Percentiles rank a stretch among this genome's conserved stretches.
These are phyloP conservation scores for Mycena venus DNA, from an alignment of 768 basidiomycete genomes.

Conservation along the genomic window DNA sequence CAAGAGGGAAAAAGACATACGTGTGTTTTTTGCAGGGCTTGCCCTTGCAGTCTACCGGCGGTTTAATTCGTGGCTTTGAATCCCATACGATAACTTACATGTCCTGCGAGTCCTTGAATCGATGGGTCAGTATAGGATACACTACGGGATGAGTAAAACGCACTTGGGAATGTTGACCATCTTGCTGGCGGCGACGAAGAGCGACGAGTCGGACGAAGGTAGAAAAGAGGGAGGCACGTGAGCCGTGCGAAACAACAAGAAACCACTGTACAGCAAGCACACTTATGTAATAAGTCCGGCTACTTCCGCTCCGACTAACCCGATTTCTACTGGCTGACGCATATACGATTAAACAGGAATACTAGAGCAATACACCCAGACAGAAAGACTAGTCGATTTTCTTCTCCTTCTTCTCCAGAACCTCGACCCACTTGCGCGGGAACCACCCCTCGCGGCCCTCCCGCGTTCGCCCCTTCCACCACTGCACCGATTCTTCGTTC, in stretches of 20 bases:
- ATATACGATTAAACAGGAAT: not conserved
- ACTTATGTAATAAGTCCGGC: too few relatives aligned
- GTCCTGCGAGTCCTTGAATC: conserved; percentile 89
- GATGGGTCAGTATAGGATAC: conserved; percentile 26
- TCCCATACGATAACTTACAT: conserved; percentile 70
- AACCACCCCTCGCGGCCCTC: conserved; percentile 97
- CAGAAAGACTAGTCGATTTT: conserved; percentile 32
- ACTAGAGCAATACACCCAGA: not conserved
- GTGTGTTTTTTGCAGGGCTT: conserved; percentile 98
- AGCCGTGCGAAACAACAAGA: not conserved
- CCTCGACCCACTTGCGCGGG: conserved; percentile 89
- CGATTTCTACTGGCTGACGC: too few relatives aligned
- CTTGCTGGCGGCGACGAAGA: conserved; percentile 59
- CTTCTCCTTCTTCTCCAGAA: conserved; percentile 64
- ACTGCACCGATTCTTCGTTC: conserved; percentile 62
- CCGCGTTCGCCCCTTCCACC: conserved; percentile 95
- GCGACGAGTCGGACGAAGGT: conserved; percentile 22
- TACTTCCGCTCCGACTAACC: too few relatives aligned
- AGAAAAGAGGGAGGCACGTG: not conserved
- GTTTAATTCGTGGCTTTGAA: conserved; percentile 7
- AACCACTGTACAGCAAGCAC: too few relatives aligned
- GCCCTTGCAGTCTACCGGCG: conserved; percentile 87
- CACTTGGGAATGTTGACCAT: conserved; percentile 98
- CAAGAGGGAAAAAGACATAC: conserved; percentile 70
- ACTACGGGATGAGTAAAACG: conserved; percentile 46